Conservation (phyloP, 1,284 basidiomycete genomes). For the Austroboletus novae-zelandiae region DNA sequence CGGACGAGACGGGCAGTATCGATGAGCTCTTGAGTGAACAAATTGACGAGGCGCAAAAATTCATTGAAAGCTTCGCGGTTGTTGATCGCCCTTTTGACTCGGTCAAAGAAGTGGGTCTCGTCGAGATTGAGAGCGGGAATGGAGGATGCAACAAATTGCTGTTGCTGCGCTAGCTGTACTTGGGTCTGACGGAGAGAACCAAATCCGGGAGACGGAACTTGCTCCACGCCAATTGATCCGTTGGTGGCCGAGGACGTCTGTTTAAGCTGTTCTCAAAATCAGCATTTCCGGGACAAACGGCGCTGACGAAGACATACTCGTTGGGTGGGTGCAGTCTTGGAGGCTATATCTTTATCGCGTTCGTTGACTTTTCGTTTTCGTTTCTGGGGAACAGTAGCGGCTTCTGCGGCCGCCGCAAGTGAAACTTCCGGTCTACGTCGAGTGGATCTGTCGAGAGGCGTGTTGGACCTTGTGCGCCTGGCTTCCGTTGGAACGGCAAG, state of each 20-base stretch:
- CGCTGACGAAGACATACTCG: conserved; percentile 21
- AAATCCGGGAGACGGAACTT: conserved; percentile 21
- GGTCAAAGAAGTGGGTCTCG: conserved; percentile 90
- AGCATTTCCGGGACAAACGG: neutral
- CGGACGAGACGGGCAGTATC: conserved; percentile 80
- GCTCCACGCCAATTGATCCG: conserved; percentile 23
- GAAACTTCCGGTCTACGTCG: conserved; percentile 33
- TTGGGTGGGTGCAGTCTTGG: conserved; percentile 23
- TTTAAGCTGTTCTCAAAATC: conserved; percentile 16
- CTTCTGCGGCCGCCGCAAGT: conserved; percentile 27
- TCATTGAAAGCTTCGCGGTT: conserved; percentile 92
- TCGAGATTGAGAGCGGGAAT: conserved; percentile 45
- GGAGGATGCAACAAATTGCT: conserved; percentile 24
- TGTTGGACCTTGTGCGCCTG: conserved; percentile 27
- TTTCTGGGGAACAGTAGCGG: conserved; percentile 51
- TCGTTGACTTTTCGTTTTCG: conserved; percentile 58
- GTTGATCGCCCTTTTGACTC: conserved; percentile 86
- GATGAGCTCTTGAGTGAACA: conserved; percentile 94
- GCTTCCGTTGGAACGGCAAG: conserved; percentile 22
- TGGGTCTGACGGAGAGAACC: conserved; percentile 22
- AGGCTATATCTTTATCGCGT: conserved; percentile 27
- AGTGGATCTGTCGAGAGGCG: conserved; percentile 23
- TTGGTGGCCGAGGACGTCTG: conserved; percentile 22
- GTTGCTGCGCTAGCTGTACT: conserved; percentile 29
- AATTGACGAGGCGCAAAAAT: conserved; percentile 93